Base-by-base conservation (phyloP, 164 flowering plant species). In the Platanus orientalis region DNA sequence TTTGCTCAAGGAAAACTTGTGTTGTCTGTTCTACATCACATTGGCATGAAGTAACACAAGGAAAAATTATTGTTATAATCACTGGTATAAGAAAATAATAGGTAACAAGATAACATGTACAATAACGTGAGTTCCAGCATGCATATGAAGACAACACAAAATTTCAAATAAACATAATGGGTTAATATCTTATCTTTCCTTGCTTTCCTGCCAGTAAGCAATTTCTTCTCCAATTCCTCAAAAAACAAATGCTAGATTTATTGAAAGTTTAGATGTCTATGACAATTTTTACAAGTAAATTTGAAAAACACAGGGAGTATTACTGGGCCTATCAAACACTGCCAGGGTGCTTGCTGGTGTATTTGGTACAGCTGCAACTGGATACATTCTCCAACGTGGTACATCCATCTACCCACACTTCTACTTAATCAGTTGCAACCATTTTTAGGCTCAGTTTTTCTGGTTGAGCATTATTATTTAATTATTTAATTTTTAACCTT, bases 261-360 rank as follows among this genome's bases (percentile, higher is more conserved):
- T 17, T 54, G 47, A 30, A 32, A 58, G 14, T 58, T 58, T 57
- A 14, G 20, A 59, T 24, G 10, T 27, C 21, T 55, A 2, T 9
- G 5, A 16, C 20, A 60, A 36, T 39, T n/a, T 44, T 24, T 17
- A 19, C 19, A 30, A 17, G 30, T 6, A 30, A 49, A 28, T 61
- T 56, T 17, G 13, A 36, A n/a, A 58, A 29, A 60, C 39, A 30
- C 81, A 90, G 98, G 98, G 98, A 60, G 90, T 90, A 47, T 74
- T 93, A 58, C 69, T 90, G 62, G 98, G 98, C 45, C 76, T 90
- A 21, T 90, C 98, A 61, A 94, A 94, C 68, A 94, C 98, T 2
- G 98, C 98, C 7, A 97, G 98, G 57, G 98, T 90, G 61, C 92
- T 94, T 29, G 98, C 97, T 52, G 98, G 97, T 61, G 97, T 94